These are phyloP conservation scores for Pythium rhizo-oryzae DNA, from an alignment of 352 stramenopile species.

Conservation along the genomic window DNA sequence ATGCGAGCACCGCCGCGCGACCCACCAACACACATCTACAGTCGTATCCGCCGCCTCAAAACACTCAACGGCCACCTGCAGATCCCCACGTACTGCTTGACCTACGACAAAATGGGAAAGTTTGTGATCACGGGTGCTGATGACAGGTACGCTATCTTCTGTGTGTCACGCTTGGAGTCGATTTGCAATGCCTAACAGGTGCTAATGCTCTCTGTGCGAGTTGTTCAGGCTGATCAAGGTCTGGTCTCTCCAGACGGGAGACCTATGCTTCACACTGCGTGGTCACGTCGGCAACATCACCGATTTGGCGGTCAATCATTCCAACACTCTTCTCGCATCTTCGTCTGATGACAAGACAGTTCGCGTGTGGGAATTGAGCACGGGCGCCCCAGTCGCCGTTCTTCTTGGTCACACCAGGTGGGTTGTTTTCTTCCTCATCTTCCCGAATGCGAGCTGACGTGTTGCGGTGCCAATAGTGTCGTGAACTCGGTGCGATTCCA, in stretches of 20 bases:
- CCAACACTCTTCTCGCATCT: slow-evolving; percentile 81
- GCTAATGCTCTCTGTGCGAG: neutral
- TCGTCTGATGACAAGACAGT: slow-evolving; percentile 91
- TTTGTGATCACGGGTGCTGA: slow-evolving; percentile 98
- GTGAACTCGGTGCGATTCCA: slow-evolving; percentile 91
- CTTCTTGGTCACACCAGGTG: slow-evolving; percentile 84
- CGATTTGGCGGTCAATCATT: slow-evolving; percentile 86
- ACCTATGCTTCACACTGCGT: slow-evolving; percentile 81
- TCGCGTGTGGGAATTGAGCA: slow-evolving; percentile 87
- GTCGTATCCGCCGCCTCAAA: slow-evolving; percentile 76
- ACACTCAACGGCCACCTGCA: slow-evolving; percentile 93
- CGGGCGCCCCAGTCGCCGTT: slow-evolving; percentile 82
- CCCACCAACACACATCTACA: slow-evolving; percentile 72
- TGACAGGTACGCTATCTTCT: slow-evolving; percentile 67
- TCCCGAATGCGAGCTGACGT: neutral
- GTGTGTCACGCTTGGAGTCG: neutral
- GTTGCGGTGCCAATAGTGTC: slow-evolving; percentile 37
- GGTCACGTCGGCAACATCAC: slow-evolving; percentile 90
- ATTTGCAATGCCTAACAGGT: neutral
- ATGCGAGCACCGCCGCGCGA: slow-evolving; percentile 36
- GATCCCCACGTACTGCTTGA: slow-evolving; percentile 96
- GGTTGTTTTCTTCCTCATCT: slow-evolving; percentile 34
- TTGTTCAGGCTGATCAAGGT: slow-evolving; percentile 93
- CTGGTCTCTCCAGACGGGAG: slow-evolving; percentile 91
- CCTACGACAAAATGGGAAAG: slow-evolving; percentile 94